Evolutionary conservation across 2,329 filamentous ascomycete genomes (phyloP).

Genomic region (Lasiodiplodia theobromae): DNA sequence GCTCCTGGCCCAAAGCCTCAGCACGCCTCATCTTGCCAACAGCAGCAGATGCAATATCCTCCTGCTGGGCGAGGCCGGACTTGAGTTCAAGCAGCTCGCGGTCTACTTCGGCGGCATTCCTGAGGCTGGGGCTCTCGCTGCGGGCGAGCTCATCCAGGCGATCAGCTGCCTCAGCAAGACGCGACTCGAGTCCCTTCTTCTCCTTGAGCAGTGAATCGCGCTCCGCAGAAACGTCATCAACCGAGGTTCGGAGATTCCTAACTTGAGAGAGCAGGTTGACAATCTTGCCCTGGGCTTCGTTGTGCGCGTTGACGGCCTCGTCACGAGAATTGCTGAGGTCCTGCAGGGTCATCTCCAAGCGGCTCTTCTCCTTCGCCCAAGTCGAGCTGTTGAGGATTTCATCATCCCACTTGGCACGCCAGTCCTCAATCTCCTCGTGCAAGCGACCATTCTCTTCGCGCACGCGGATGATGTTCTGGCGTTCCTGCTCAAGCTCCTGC

Average conservation of each 20-base stretch:
- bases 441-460: conserved; percentile 84
- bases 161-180: conserved; percentile 85
- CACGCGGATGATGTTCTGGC: conserved; percentile 86
- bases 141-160: conserved; percentile 87
- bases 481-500: conserved; percentile 90
- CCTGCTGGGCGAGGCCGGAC: conserved; percentile 85
- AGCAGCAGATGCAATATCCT: conserved; percentile 89
- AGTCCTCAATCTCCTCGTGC: conserved; percentile 93
- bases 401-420: conserved; percentile 96
- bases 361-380: conserved; percentile 97
- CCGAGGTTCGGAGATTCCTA: conserved; percentile 77
- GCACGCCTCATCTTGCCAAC: conserved; percentile 97
- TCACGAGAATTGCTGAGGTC: conserved; percentile 91
- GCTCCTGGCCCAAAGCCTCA: conserved; percentile 83
- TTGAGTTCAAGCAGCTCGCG: conserved; percentile 90
- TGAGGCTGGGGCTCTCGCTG: conserved; percentile 85
- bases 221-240: conserved; percentile 86
- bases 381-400: conserved; percentile 97
- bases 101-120: conserved; percentile 87
- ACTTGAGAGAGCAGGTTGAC: conserved; percentile 91
- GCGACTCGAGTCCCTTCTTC: conserved; percentile 86
- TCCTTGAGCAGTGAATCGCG: conserved; percentile 85
- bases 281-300: conserved; percentile 92
- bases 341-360: conserved; percentile 86
- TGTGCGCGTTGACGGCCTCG: conserved; percentile 90